Evolutionary conservation across 305 asterid species (phyloP), one percentile per base, ranked within the genome.

Genomic region (Withania somnifera): DNA sequence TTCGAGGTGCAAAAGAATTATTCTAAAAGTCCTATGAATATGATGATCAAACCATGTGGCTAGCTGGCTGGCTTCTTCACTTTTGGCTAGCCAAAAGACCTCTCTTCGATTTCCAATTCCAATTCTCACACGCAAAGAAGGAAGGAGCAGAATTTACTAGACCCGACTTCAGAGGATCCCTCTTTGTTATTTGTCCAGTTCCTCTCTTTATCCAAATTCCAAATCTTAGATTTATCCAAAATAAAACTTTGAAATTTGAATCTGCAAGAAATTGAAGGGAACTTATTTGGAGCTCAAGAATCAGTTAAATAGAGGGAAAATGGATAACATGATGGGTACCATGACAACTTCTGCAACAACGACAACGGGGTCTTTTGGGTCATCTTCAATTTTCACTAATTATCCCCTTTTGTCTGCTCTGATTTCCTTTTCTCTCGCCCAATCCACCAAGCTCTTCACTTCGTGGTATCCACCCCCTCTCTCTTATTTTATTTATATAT

Each of bases 351-450:
- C 85, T 61, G 81, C 73, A 47, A 75, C 77, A 17, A 42, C 86
- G 58, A 75, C 63, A 51, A 28, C 80, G 42, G 24, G 0, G 24
- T 14, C 45, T 8, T 11, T 30, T 2, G 61, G 61, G 34, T 80
- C 88, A 0, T 82, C 82, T 8, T 86, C 91, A 15, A 30, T 89
- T 34, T 87, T 87, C 42, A 34, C 89, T n/a, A 89, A 89, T 63
- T 78, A 81, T 81, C 89, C 90, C 36, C 82, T 89, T 60, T 73
- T 89, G 67, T 84, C 89, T 38, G 91, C 91, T 77, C 53, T 89
- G 15, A 3, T 86, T 2, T 84, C 89, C 50, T 89, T 86, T 66
- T 73, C 85, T 63, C 68, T 89, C 54, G 92, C 90, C 56, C 90
- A 89, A 82, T 66, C 87, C 78, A 71, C 84, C 81, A 89, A 89